Evolutionary conservation across 1,284 basidiomycete genomes (phyloP), one percentile per base, ranked within the genome.

Genomic region (Ustilago xerochloae): DNA sequence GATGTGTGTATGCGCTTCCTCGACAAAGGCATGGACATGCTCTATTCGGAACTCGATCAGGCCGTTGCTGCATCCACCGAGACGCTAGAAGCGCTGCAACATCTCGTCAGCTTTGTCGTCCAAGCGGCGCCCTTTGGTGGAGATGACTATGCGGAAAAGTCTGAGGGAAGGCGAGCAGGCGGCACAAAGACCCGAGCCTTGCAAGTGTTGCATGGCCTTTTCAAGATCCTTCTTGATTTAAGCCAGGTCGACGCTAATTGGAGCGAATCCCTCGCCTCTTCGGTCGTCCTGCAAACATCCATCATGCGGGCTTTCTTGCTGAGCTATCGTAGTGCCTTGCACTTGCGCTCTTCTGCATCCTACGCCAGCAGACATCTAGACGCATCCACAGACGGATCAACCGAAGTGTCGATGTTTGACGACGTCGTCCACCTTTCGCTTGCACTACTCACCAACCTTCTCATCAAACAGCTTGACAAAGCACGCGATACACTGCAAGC

Each of bases 231-330:
- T 26, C 50, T 75, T 2, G 73, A 75, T 29, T 48, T 75, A 18
- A 75, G 67, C 33, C 72, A 75, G 45, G 62, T 75, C 5, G 72
- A 75, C 35, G 53, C 66, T 2, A 53, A 70, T n/a, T 75, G 72
- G 72, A 65, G 58, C 49, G 59, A 70, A 29, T 54, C 58, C 3
- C 58, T 69, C 3, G 65, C 72, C 18, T 50, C 59, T 16, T 75
- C 72, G 6, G 33, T 20, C 6, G 9, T 22, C 3, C 24, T 75
- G 6, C 62, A 60, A 7, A 8, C 36, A 7, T 53, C 49, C 4
- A 35, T 75, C 18, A 47, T 70, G 36, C 66, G 63, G 12, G 54
- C 66, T 1, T 63, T 73, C 16, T 35, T 66, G 0, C 64, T 73
- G 33, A 50, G 64, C 46, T 58, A 67, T 48, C 56, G 26, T 15